A percentile compares a stretch with the other conserved stretches of the same genome.
These are phyloP conservation scores for Leavenworthia alabamica DNA, from an alignment of 345 rosid species.

Conservation along the genomic window DNA sequence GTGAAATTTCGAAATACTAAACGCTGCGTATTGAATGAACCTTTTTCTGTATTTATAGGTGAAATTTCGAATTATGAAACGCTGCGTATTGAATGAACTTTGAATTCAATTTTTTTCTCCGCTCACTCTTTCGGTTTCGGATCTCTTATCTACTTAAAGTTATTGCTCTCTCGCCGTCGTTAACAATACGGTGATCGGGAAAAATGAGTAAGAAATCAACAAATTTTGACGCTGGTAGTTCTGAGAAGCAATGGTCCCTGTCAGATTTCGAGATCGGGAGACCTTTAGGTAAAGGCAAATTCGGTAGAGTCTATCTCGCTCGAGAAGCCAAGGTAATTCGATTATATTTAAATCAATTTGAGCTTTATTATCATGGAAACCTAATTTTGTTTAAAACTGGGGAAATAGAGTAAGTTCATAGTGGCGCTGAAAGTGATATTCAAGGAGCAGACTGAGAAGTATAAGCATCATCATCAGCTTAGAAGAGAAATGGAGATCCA, in stretches of 20 bases:
- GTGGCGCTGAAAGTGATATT: slow-evolving; percentile 85
- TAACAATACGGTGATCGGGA: not conserved
- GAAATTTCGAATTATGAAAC: not conserved
- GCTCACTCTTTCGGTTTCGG: not conserved
- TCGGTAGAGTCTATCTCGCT: slow-evolving; percentile 88
- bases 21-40: slow-evolving; percentile 4
- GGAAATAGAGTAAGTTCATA: slow-evolving; percentile 49
- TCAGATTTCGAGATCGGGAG: slow-evolving; percentile 81
- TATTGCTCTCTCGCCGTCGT: not conserved
- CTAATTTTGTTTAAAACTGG: not conserved
- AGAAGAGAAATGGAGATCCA: slow-evolving; percentile 94
- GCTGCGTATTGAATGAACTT: not conserved
- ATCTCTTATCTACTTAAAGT: not conserved
- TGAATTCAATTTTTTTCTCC: slow-evolving; percentile 3
- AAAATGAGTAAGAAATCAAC: slow-evolving; percentile 17
- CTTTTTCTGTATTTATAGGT: too few species aligned
- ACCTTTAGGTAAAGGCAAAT: slow-evolving; percentile 85
- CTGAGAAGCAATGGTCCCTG: slow-evolving; percentile 48
- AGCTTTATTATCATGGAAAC: not conserved
- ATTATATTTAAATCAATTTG: not conserved
- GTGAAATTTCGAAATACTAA: not conserved
- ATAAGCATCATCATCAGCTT: slow-evolving; percentile 69
- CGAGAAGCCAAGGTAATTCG: slow-evolving; percentile 57
- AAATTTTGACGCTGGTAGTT: not conserved
- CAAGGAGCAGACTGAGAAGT: slow-evolving; percentile 86